These are phyloP conservation scores for Russula emetica DNA, from an alignment of 768 basidiomycete genomes.

Conservation along the genomic window DNA sequence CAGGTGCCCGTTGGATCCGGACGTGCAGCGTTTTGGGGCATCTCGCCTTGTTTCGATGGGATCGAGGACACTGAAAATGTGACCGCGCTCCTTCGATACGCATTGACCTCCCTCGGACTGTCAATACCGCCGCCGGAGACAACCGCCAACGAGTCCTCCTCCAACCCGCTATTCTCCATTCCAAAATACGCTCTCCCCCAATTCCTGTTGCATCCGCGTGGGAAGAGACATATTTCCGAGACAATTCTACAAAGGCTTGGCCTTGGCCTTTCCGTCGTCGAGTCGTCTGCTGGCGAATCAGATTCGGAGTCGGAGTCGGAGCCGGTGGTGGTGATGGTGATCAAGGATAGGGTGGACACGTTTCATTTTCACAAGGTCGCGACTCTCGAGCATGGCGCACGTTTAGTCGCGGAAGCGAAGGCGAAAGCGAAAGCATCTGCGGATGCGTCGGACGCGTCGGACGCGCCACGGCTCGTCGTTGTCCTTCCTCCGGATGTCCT, in stretches of 20 bases:
- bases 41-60: slow-evolving; percentile 8
- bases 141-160: background rate
- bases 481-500: slow-evolving; percentile 46
- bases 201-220: slow-evolving; percentile 49
- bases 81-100: slow-evolving; percentile 14
- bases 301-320: slow-evolving; percentile 24
- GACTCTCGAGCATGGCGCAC: slow-evolving; percentile 31
- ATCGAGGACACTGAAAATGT: background rate
- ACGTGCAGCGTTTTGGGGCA: slow-evolving; percentile 21
- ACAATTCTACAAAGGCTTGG: slow-evolving; percentile 39
- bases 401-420: slow-evolving; percentile 33
- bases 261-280: slow-evolving; percentile 31
- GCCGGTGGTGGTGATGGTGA: slow-evolving; percentile 35
- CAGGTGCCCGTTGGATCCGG: slow-evolving; percentile 22
- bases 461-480: slow-evolving; percentile 36
- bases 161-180: slow-evolving; percentile 41
- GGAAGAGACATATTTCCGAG: slow-evolving; percentile 40
- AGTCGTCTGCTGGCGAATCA: slow-evolving; percentile 1
- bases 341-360: slow-evolving; percentile 67
- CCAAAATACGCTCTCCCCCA: slow-evolving; percentile 46
- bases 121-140: slow-evolving; percentile 31
- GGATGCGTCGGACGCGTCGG: slow-evolving; percentile 33
- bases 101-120: slow-evolving; percentile 33
- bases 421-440: slow-evolving; percentile 37
- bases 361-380: slow-evolving; percentile 52